Conservation (phyloP, 2,329 filamentous ascomycete species). For the Claviceps sp. region DNA sequence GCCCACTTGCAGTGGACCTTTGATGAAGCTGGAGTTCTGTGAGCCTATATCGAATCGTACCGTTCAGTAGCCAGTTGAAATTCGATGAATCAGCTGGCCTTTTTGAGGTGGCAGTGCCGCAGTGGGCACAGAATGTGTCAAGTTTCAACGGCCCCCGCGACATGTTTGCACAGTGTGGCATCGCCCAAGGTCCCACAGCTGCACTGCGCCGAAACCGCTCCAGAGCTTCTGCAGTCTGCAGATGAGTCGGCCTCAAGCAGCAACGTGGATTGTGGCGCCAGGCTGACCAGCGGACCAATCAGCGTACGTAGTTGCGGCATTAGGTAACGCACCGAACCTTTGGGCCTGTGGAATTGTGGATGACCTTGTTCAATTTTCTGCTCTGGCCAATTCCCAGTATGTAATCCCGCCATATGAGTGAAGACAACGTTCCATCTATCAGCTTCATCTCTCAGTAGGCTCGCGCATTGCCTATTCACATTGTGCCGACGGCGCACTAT, state of each 20-base stretch:
- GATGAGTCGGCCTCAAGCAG: neutral
- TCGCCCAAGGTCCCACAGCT: neutral
- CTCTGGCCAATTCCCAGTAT: neutral
- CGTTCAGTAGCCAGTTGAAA: too few species aligned
- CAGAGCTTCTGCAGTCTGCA: neutral
- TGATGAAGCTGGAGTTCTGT: too few species aligned
- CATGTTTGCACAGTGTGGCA: neutral
- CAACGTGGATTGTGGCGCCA: neutral
- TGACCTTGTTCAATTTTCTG: neutral
- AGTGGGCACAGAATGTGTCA: too few species aligned
- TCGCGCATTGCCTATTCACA: neutral
- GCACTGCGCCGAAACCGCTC: neutral
- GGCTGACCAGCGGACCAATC: neutral
- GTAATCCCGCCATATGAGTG: neutral
- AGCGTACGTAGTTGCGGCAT: neutral
- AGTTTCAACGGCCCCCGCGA: neutral
- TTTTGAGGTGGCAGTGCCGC: too few species aligned
- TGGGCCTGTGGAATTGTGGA: neutral
- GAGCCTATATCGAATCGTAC: too few species aligned
- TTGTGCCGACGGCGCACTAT: neutral
- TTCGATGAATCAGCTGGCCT: too few species aligned
- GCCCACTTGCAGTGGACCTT: too few species aligned
- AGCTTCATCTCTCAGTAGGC: neutral
- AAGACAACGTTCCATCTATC: neutral
- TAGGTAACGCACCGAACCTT: neutral